Evolutionary conservation across 805 yeast species (phyloP), one percentile per base, ranked within the genome.

Genomic region (Jamesozyma hellenica): DNA sequence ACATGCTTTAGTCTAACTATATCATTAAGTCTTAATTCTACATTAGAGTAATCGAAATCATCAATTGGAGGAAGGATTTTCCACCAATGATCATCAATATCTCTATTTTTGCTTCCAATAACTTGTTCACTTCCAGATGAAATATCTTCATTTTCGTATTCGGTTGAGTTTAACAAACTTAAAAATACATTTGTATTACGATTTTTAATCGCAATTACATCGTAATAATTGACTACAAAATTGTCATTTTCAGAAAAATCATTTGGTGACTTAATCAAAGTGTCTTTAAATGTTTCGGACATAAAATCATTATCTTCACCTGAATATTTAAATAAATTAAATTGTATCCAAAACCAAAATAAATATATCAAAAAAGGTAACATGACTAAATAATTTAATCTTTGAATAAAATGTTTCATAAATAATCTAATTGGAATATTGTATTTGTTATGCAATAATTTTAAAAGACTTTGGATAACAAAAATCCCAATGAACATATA

Each of bases 281-380:
- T 80, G 54, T 86, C 95, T 65, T 92, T 97, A 71, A 92, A 92
- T 43, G 81, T 87, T 7, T 92, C 71, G 13, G 92, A 76, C 97
- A 92, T 92, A 60, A 90, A 87, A 3, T 72, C 70, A 58, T 90
- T 96, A 44, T 98, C 98, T 3, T 96, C 92, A 23, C 98, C 97
- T 2, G 96, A 88, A 50, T 75, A 79, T 50, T 65, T 72, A 52
- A 92, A 73, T 18, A 92, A 74, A 27, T 76, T 72, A 64, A 92
- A 92, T 63, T 92, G 99, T 38, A 88, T 68, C 66, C 79, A 86
- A 65, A 90, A 92, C 95, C 96, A 87, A 52, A 75, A 78, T 46
- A 87, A 67, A 60, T 86, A 92, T 47, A 92, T 72, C 25, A 75
- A 46, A 57, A 86, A 82, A 18, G 98, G 98, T n/a, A 87, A 61